Evolutionary conservation across 192 early-diverging fungal species (phyloP), one percentile per base, ranked within the genome.

Genomic region (Dispira parvispora): DNA sequence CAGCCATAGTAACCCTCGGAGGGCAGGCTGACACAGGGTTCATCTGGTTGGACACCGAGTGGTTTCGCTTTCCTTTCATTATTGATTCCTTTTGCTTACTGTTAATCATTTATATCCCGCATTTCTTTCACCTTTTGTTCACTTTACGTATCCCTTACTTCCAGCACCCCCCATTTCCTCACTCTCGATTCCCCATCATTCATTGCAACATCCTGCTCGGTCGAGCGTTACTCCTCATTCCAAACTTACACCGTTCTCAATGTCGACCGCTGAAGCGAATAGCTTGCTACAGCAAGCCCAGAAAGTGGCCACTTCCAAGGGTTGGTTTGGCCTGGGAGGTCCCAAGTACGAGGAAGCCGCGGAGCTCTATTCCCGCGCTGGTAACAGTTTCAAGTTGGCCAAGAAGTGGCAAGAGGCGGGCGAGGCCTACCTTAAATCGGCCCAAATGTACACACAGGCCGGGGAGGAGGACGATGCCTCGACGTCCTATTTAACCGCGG

Each of bases 301-400:
- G 68, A 87, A 85, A 66, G 83, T 78, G 64, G 79, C 84, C 14
- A 75, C 72, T 2, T 71, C 76, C 25, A 75, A 73, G 61, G 69
- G 80, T 26, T 88, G 85, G 82, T 86, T 84, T 69, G 75, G 79
- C 45, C 25, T 55, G 3, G 79, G 83, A 2, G 80, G 82, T 1
- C 90, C 90, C 63, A 97, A 96, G 68, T 83, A 84, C 64, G 94
- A 97, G 57, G 94, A 99, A 68, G 94, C 96, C 9, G 84, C 87
- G 38, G 96, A 99, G 49, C 80, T 97, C 43, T 99, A 88, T 71
- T 80, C 76, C 67, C 84, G 88, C 65, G 96, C 96, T 8, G 90
- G 81, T 45, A 97, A 96, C 73, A 80, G 83, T 61, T 99, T 90
- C 81, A 96, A 95, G 73, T 71, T 96, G 23, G 82, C 82, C 55